Evolutionary conservation across 2,329 filamentous ascomycete species (phyloP).

Genomic region (Neopestalotiopsis rosae): DNA sequence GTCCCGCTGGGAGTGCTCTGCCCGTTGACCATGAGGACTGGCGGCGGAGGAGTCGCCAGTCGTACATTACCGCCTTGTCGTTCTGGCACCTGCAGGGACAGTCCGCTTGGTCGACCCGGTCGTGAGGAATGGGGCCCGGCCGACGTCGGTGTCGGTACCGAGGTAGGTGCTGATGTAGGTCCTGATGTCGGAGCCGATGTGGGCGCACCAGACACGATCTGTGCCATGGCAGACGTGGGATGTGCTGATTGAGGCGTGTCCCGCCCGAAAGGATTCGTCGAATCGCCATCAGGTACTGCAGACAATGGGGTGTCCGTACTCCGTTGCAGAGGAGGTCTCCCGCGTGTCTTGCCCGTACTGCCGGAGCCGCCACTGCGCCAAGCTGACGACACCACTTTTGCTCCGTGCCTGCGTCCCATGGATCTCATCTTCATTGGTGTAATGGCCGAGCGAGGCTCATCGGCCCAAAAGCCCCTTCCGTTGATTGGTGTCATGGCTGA

Average conservation of each 20-base stretch:
- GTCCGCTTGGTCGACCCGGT: slow-evolving; percentile 50
- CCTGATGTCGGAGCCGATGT: slow-evolving; percentile 24
- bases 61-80: slow-evolving; percentile 64
- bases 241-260: slow-evolving; percentile 25
- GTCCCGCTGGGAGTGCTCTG: background rate
- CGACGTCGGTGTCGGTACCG: slow-evolving; percentile 18
- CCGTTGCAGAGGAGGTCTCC: slow-evolving; percentile 77
- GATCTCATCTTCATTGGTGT: slow-evolving; percentile 65
- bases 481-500: slow-evolving; percentile 76
- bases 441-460: slow-evolving; percentile 78
- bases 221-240: slow-evolving; percentile 31
- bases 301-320: slow-evolving; percentile 69
- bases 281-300: slow-evolving; percentile 68
- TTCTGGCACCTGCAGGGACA: slow-evolving; percentile 68
- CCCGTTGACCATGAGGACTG: slow-evolving; percentile 43
- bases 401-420: slow-evolving; percentile 71
- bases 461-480: slow-evolving; percentile 59
- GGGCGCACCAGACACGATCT: slow-evolving; percentile 31
- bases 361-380: slow-evolving; percentile 75
- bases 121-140: slow-evolving; percentile 25
- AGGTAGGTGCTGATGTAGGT: slow-evolving; percentile 7
- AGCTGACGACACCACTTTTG: slow-evolving; percentile 85
- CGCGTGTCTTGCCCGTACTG: slow-evolving; percentile 73
- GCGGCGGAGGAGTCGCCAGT: slow-evolving; percentile 63
- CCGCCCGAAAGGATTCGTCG: slow-evolving; percentile 38